phyloP scores from a whole-genome alignment of 495 filamentous ascomycete species.

The Xylaria scruposa region DNA sequence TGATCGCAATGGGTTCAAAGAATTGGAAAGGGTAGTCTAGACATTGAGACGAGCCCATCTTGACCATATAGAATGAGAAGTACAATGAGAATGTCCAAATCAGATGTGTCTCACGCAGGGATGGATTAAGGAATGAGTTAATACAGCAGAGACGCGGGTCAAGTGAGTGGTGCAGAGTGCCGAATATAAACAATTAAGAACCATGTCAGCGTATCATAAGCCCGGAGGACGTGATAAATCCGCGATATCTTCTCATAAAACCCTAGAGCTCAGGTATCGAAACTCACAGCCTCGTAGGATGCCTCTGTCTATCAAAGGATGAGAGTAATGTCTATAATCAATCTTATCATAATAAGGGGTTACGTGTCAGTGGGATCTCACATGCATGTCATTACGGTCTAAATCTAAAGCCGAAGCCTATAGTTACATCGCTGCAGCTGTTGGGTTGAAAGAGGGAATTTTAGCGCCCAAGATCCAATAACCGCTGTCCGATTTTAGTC shows the following conservation, averaged over 20 bases:
- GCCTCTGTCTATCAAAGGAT: neutral
- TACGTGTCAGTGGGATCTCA: neutral
- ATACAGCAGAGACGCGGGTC: neutral
- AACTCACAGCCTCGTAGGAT: neutral
- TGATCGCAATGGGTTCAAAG: slow-evolving; percentile 42
- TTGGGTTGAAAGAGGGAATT: neutral
- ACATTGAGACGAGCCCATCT: neutral
- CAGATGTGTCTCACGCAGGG: neutral
- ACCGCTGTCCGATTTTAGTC: neutral
- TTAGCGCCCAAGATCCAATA: neutral
- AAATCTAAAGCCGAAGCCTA: neutral
- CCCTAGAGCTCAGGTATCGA: neutral
- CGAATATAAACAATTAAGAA: neutral
- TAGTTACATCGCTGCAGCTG: neutral
- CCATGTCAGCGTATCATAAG: neutral
- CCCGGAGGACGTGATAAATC: neutral
- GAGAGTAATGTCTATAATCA: neutral
- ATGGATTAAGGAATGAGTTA: neutral
- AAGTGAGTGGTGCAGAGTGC: neutral
- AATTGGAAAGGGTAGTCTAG: neutral
- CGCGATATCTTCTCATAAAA: neutral
- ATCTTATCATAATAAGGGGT: neutral
- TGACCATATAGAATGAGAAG: neutral
- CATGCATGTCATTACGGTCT: neutral
- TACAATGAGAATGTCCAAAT: neutral